Percentiles rank a stretch among this genome's conserved stretches.
Conservation (phyloP, 2,329 filamentous ascomycete genomes). For the Trichoderma sp. region DNA sequence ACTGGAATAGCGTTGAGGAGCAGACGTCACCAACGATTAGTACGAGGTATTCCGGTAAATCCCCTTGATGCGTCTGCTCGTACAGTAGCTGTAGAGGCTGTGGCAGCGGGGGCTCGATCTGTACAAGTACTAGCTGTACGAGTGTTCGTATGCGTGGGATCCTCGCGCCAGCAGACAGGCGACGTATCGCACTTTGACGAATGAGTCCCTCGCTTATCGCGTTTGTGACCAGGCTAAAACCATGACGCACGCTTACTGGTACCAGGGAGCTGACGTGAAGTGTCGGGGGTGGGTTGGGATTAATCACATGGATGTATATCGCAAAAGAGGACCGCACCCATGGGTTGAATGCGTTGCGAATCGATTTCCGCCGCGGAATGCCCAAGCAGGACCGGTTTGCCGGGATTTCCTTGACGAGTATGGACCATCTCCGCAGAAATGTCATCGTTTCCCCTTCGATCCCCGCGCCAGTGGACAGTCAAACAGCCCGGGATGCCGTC, state of each 20-base stretch:
- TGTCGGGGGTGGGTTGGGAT: not conserved
- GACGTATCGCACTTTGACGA: not conserved
- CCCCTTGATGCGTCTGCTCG: not conserved
- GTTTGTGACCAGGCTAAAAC: constrained; percentile 17
- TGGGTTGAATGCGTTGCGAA: not conserved
- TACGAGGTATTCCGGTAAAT: not conserved
- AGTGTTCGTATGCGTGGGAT: not conserved
- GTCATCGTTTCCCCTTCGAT: not conserved
- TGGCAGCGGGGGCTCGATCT: not conserved
- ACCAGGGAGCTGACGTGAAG: constrained; percentile 1
- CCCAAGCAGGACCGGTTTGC: not conserved
- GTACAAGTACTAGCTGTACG: not conserved
- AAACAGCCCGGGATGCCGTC: not conserved
- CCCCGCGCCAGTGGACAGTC: not conserved
- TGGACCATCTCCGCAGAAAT: not conserved
- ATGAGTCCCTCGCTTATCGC: constrained; percentile 23
- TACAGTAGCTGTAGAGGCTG: not conserved
- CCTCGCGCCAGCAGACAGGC: not conserved
- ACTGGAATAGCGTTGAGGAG: not conserved
- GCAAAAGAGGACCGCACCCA: not conserved
- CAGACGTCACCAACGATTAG: constrained; percentile 5
- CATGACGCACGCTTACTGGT: constrained; percentile 11
- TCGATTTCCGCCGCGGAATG: not conserved
- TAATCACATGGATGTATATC: not conserved
- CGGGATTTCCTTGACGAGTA: not conserved